These are phyloP conservation scores for Colletotrichum sp. DNA, from an alignment of 2,329 filamentous ascomycete species.

Conservation along the genomic window DNA sequence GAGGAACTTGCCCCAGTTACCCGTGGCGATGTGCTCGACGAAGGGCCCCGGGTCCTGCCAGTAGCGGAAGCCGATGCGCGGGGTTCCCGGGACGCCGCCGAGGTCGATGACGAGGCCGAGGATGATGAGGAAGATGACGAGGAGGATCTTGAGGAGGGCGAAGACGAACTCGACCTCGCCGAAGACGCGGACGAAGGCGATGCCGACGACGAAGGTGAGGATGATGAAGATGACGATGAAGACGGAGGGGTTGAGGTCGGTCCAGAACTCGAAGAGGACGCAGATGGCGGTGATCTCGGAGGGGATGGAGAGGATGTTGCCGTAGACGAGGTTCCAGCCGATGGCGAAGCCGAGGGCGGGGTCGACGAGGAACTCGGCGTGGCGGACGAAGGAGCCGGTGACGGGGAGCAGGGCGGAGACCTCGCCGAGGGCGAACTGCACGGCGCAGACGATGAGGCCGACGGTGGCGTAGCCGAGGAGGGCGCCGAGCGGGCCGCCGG, in stretches of 20 bases:
- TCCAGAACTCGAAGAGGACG: constrained; percentile 29
- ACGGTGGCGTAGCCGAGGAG: constrained; percentile 60
- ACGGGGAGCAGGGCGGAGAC: constrained; percentile 64
- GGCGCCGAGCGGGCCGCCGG: constrained; percentile 52
- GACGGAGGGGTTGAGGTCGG: constrained; percentile 22
- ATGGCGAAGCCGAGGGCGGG: constrained; percentile 62
- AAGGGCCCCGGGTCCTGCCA: constrained; percentile 49
- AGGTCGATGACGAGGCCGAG: constrained; percentile 55
- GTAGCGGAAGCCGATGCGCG: constrained; percentile 26
- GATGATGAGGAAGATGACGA: constrained; percentile 66
- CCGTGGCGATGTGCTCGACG: constrained; percentile 61
- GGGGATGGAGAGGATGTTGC: constrained; percentile 40
- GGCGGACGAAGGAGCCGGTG: constrained; percentile 67
- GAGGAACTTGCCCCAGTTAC: constrained; percentile 34
- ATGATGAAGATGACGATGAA: constrained; percentile 26
- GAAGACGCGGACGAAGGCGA: constrained; percentile 36
- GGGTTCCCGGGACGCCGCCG: constrained; percentile 25
- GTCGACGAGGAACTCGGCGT: constrained; percentile 65
- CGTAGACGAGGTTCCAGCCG: constrained; percentile 66
- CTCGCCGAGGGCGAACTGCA: constrained; percentile 65
- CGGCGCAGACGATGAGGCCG: constrained; percentile 60
- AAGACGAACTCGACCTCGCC: constrained; percentile 65
- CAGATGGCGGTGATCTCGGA: constrained; percentile 29
- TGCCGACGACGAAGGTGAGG: constrained; percentile 23
- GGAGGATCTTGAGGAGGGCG: constrained; percentile 56